Percentiles rank a stretch among this genome's conserved stretches.
These are phyloP conservation scores for Macaranga tanarius DNA, from an alignment of 441 rosid species.

Conservation along the genomic window DNA sequence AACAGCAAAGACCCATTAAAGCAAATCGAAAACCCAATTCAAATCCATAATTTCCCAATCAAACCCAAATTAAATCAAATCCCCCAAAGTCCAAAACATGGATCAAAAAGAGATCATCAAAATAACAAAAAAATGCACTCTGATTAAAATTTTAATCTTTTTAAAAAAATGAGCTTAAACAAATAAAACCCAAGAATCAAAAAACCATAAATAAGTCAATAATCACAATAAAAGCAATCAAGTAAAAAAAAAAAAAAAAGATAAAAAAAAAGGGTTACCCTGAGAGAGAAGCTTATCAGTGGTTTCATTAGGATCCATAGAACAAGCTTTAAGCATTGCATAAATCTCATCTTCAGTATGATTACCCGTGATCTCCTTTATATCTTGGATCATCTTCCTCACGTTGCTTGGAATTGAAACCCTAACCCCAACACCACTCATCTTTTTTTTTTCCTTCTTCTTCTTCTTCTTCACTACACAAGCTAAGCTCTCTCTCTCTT, in stretches of 20 bases:
- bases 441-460: constrained; percentile 29
- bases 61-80: constrained; percentile 29
- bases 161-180: constrained; percentile 31
- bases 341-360: constrained; percentile 89
- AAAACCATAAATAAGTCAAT: constrained; percentile 8
- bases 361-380: constrained; percentile 77
- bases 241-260: not conserved
- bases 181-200: constrained; percentile 1
- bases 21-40: constrained; percentile 30
- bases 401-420: constrained; percentile 59
- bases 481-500: not conserved
- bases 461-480: constrained; percentile 23
- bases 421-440: constrained; percentile 80
- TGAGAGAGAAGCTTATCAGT: constrained; percentile 65
- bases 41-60: constrained; percentile 8
- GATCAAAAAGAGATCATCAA: constrained; percentile 24
- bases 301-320: constrained; percentile 94
- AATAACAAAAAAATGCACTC: not conserved
- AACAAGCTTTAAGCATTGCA: constrained; percentile 87
- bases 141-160: not conserved
- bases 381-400: constrained; percentile 62
- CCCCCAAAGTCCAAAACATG: constrained; percentile 33
- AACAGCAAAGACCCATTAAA: constrained; percentile 17
- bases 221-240: not conserved
- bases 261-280: constrained; percentile 37